Evolutionary conservation across 805 yeast genomes (phyloP), one percentile per base, ranked within the genome.

Genomic region (Lipomyces anomalus): DNA sequence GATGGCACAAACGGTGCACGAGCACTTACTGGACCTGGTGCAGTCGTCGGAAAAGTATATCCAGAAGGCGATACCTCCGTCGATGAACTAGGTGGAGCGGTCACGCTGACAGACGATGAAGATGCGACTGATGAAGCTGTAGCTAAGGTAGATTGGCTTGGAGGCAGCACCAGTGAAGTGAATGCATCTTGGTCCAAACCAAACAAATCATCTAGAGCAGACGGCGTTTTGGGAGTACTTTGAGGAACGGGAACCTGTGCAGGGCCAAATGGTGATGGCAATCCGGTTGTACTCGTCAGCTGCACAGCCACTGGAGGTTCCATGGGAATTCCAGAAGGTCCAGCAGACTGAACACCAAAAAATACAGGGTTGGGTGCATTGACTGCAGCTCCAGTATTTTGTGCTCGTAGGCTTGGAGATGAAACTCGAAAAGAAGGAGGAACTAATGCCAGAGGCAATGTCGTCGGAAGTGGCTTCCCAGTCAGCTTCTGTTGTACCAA

Each of bases 401-500:
- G 4, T 18, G 30, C 41, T 4, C 40, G 20, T 21, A 36, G 44
- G 48, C 35, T 53, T 35, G 26, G n/a, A n/a, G n/a, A n/a, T n/a
- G n/a, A n/a, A n/a, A n/a, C n/a, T 20, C 57, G 47, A 20, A 43
- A n/a, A 9, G 50, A 32, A 7, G 56, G 49, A 18, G 59, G 52
- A 23, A 78, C 60, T 56, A 89, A 69, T 22, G 78, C 72, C 17
- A 75, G 75, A 2, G 96, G 96, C 20, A 88, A 77, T 11, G 80
- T 74, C 47, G 78, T 78, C 2, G 98, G 97, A 53, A 92, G 71
- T 22, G 76, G 79, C 30, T 70, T 71, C 17, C 97, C 97, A 1
- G 84, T 74, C 47, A 89, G 71, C 58, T 77, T 82, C 65, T 82
- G 84, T 66, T 88, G 94, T 6, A 92, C 92, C 55, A 92, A 74